A percentile compares a stretch with the other conserved stretches of the same genome.
Conservation (phyloP, 768 basidiomycete species). For the Leccinum incarnatum region DNA sequence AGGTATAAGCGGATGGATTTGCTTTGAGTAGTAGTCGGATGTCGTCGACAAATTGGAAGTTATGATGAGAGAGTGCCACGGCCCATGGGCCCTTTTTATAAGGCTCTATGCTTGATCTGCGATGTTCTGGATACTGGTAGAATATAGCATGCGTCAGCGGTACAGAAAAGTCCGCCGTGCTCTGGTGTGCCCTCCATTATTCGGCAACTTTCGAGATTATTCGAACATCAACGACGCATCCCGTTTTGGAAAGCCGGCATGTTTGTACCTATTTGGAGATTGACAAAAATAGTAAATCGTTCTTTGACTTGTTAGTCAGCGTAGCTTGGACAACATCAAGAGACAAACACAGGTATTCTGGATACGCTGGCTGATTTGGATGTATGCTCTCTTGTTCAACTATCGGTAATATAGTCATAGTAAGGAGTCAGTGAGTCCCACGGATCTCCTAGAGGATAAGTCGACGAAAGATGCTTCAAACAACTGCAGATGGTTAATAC, state of each 20-base stretch:
- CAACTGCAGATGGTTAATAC: no score
- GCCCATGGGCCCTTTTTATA: slow-evolving; percentile 6
- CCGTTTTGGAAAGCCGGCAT: background rate
- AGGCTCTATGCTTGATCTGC: background rate
- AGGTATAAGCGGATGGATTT: background rate
- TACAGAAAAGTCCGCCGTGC: background rate
- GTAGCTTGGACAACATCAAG: background rate
- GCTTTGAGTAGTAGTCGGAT: background rate
- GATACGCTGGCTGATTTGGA: no score
- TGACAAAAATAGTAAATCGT: background rate
- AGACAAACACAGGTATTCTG: no score
- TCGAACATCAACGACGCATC: background rate
- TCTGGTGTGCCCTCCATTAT: background rate
- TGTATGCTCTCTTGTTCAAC: no score
- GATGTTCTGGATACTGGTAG: slow-evolving; percentile 2
- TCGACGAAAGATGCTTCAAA: no score
- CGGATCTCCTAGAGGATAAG: no score
- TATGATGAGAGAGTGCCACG: background rate
- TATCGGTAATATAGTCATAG: no score
- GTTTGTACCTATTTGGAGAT: background rate
- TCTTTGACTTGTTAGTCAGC: background rate
- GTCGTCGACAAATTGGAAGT: background rate
- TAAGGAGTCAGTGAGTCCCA: no score
- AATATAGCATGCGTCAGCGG: background rate
- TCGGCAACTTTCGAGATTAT: slow-evolving; percentile 9